Conservation (phyloP, 495 filamentous ascomycete genomes). For the Glarea lozoyensis region DNA sequence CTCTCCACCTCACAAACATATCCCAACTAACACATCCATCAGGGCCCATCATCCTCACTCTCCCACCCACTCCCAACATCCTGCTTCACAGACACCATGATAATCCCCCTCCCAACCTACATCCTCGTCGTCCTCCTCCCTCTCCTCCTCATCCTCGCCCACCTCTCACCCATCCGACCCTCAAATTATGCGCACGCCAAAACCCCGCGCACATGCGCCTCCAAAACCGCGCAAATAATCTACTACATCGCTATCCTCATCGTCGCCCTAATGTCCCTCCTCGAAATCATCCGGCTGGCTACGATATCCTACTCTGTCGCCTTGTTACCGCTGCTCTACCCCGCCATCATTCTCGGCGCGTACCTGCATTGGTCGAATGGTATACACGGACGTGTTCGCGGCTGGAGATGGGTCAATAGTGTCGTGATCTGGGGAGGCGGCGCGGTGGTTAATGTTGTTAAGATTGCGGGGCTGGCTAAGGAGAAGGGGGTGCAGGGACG, state of each 20-base stretch:
- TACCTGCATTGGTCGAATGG: slow-evolving; percentile 18
- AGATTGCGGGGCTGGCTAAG: slow-evolving; percentile 21
- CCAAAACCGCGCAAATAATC: slow-evolving; percentile 12
- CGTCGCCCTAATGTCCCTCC: slow-evolving; percentile 23
- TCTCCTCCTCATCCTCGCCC: slow-evolving; percentile 12
- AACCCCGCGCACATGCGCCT: slow-evolving; percentile 2
- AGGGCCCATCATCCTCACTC: slow-evolving; percentile 27
- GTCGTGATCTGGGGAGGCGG: slow-evolving; percentile 23
- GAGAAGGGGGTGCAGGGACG: slow-evolving; percentile 20
- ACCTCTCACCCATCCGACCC: slow-evolving; percentile 10
- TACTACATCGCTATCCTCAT: slow-evolving; percentile 23
- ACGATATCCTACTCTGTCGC: slow-evolving; percentile 24
- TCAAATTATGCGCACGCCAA: slow-evolving; percentile 9
- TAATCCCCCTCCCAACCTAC: slow-evolving; percentile 27
- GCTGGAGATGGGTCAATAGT: slow-evolving; percentile 20
- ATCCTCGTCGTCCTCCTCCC: slow-evolving; percentile 21
- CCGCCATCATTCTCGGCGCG: slow-evolving; percentile 18
- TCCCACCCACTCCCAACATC: slow-evolving; percentile 27
- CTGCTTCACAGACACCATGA: slow-evolving; percentile 29
- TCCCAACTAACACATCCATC: not conserved
- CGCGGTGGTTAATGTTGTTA: slow-evolving; percentile 20
- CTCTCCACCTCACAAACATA: not conserved
- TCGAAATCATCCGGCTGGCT: slow-evolving; percentile 26
- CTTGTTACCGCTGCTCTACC: slow-evolving; percentile 25
- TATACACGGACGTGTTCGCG: slow-evolving; percentile 8